Evolutionary conservation across 345 rosid species (phyloP).

Genomic region (Melaleuca quinquenervia): DNA sequence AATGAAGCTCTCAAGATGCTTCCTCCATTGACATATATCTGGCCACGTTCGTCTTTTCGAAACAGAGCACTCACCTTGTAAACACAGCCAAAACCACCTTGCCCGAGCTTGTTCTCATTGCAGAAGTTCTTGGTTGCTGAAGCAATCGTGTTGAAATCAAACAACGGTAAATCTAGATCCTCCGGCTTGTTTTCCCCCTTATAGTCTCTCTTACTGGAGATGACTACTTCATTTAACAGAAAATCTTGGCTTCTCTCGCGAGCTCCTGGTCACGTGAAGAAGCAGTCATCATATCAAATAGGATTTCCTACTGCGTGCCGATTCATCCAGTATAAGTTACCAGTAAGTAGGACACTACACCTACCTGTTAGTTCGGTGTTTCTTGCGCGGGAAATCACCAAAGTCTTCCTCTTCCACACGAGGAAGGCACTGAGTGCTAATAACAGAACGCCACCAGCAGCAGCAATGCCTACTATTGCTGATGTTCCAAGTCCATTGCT

Average conservation of each 20-base stretch:
- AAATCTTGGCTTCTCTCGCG: constrained; percentile 61
- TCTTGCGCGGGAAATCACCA: not conserved
- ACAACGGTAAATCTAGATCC: constrained; percentile 43
- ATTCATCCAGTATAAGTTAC: not conserved
- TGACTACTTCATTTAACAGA: constrained; percentile 39
- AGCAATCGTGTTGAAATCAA: constrained; percentile 33
- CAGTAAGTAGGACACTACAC: not conserved
- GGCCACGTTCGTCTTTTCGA: not conserved
- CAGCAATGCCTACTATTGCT: constrained; percentile 34
- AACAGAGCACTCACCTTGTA: constrained; percentile 43
- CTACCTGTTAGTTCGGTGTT: constrained; percentile 23
- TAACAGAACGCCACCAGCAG: constrained; percentile 30
- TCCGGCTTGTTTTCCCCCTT: constrained; percentile 26
- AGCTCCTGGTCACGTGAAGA: constrained; percentile 11
- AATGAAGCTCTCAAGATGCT: not conserved
- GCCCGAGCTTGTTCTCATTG: constrained; percentile 42
- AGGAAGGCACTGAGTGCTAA: constrained; percentile 15
- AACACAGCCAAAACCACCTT: constrained; percentile 73
- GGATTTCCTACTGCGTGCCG: not conserved
- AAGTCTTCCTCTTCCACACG: constrained; percentile 42
- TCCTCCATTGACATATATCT: not conserved
- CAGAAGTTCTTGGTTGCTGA: constrained; percentile 38
- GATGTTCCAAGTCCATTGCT: not conserved
- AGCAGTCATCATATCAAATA: not conserved
- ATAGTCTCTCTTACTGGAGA: constrained; percentile 46